These are phyloP conservation scores for Backusella macrospora DNA, from an alignment of 192 early-diverging fungal genomes.

Conservation along the genomic window DNA sequence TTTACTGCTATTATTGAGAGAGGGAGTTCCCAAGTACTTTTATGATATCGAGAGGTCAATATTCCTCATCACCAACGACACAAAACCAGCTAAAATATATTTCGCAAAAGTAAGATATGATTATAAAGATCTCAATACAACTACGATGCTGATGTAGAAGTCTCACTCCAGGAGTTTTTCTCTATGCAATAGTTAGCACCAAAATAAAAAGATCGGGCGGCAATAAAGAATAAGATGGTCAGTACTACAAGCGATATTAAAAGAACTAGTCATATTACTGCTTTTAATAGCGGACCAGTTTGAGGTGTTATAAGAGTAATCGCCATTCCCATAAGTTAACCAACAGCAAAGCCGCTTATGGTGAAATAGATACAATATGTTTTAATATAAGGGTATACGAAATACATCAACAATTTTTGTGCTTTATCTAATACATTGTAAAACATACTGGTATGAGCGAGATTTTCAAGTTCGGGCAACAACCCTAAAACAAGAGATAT, in stretches of 20 bases:
- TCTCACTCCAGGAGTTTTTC: too few species aligned
- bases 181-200: too few species aligned
- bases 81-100: too few species aligned
- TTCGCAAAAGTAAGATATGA: too few species aligned
- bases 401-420: neutral
- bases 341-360: conserved; percentile 23
- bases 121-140: too few species aligned
- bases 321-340: conserved; percentile 24
- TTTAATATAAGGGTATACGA: neutral
- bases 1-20: too few species aligned
- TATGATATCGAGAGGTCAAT: too few species aligned
- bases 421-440: neutral
- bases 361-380: neutral
- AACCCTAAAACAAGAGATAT: conserved; percentile 75
- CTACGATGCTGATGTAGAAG: too few species aligned
- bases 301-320: conserved; percentile 26
- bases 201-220: conserved; percentile 55
- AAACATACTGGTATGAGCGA: conserved; percentile 75
- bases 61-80: too few species aligned
- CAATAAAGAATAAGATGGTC: conserved; percentile 46
- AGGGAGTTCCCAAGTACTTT: too few species aligned
- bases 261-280: conserved; percentile 40
- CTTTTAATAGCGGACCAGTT: conserved; percentile 17
- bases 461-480: conserved; percentile 77
- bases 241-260: conserved; percentile 44